Conservation (phyloP, 129 eudicot species). For the Lonicera japonica region DNA sequence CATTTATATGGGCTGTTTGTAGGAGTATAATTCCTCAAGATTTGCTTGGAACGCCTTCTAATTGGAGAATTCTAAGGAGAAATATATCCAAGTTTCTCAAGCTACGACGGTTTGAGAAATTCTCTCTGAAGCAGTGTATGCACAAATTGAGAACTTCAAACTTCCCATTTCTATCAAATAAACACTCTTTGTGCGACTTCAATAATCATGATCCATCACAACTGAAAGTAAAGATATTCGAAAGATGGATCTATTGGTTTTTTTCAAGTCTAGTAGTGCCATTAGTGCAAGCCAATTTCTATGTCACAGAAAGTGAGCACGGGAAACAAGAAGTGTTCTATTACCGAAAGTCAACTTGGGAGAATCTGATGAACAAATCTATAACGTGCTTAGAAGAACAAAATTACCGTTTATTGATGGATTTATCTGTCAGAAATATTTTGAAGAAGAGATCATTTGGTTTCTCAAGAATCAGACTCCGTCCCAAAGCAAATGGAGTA, state of each 20-base stretch:
- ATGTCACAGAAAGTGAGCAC: constrained; percentile 82
- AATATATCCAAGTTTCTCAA: constrained; percentile 53
- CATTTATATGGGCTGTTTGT: constrained; percentile 89
- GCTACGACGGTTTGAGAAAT: constrained; percentile 66
- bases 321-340: constrained; percentile 60
- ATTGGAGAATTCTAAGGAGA: constrained; percentile 48
- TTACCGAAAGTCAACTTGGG: constrained; percentile 61
- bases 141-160: constrained; percentile 42
- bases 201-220: not conserved
- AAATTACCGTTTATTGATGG: constrained; percentile 34
- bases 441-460: constrained; percentile 53
- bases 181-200: constrained; percentile 25
- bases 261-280: constrained; percentile 57
- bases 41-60: constrained; percentile 52
- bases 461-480: constrained; percentile 72
- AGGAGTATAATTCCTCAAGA: constrained; percentile 61
- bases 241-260: constrained; percentile 72
- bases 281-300: constrained; percentile 70
- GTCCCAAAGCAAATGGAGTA: constrained; percentile 65
- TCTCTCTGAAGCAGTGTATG: constrained; percentile 64
- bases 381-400: constrained; percentile 25
- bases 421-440: constrained; percentile 28
- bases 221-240: constrained; percentile 19
- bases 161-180: constrained; percentile 43
- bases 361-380: constrained; percentile 45